Evolutionary conservation across 805 yeast species (phyloP).

Genomic region (Myxozyma vanderwaltii): DNA sequence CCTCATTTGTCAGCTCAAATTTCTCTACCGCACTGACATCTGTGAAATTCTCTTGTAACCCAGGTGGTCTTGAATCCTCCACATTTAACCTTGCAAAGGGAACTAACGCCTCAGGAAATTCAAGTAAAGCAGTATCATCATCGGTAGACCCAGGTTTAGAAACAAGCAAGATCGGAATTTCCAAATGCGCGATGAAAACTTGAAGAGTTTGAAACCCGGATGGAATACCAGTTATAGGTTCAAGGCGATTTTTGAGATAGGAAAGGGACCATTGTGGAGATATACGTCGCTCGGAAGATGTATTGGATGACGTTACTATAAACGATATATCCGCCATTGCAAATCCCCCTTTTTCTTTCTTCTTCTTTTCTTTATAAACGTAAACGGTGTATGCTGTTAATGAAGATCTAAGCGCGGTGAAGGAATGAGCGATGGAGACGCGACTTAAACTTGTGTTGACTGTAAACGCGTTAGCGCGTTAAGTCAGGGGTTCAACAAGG

Average conservation of each 20-base stretch:
- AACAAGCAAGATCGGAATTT: slow-evolving; percentile 10
- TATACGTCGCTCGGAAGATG: slow-evolving; percentile 69
- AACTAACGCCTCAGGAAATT: slow-evolving; percentile 12
- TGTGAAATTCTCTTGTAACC: slow-evolving; percentile 39
- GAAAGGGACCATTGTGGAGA: slow-evolving; percentile 62
- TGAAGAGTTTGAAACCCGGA: slow-evolving; percentile 52
- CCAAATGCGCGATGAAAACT: slow-evolving; percentile 22
- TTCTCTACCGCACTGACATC: slow-evolving; percentile 45
- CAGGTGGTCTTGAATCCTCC: slow-evolving; percentile 42
- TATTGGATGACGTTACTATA: slow-evolving; percentile 63
- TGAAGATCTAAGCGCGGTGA: too few species aligned
- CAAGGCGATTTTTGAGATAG: slow-evolving; percentile 58
- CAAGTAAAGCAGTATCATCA: slow-evolving; percentile 10
- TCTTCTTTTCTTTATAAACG: too few species aligned
- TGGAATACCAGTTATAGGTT: slow-evolving; percentile 73
- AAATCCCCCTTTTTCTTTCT: too few species aligned
- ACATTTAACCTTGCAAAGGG: slow-evolving; percentile 42
- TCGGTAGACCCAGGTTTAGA: slow-evolving; percentile 14
- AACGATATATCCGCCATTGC: slow-evolving; percentile 51
- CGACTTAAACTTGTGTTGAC: too few species aligned
- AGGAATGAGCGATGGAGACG: too few species aligned
- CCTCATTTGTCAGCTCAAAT: slow-evolving; percentile 57
- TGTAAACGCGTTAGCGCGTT: neutral
- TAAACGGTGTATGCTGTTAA: too few species aligned
- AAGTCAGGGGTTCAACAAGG: neutral